These are phyloP conservation scores for Zea luxurians DNA, from an alignment of 176 grass and related monocot species.

Conservation along the genomic window DNA sequence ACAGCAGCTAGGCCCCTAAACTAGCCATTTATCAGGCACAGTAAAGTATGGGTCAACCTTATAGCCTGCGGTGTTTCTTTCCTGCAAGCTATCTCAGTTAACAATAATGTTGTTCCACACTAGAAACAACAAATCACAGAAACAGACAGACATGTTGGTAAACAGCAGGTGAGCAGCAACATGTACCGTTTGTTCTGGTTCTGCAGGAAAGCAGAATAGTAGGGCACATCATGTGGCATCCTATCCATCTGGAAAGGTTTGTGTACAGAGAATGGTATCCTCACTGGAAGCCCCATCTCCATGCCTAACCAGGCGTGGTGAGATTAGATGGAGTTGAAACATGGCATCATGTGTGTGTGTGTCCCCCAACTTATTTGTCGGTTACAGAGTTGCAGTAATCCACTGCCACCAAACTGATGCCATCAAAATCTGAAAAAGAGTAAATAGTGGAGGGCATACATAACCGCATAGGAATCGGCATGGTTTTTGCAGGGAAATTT, in stretches of 20 bases:
- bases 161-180: slow-evolving; percentile 51
- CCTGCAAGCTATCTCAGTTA: slow-evolving; percentile 29
- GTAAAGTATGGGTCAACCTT: slow-evolving; percentile 6
- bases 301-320: not conserved
- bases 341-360: not conserved
- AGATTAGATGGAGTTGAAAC: slow-evolving; percentile 21
- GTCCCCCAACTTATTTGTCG: not conserved
- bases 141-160: slow-evolving; percentile 43
- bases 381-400: not conserved
- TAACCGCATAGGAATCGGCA: not conserved
- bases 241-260: slow-evolving; percentile 33
- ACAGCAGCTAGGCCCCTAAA: not conserved
- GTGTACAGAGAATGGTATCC: not conserved
- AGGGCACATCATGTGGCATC: slow-evolving; percentile 25
- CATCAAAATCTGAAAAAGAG: not conserved
- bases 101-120: slow-evolving; percentile 5
- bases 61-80: not conserved
- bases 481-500: not conserved
- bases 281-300: slow-evolving; percentile 17
- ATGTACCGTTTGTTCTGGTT: slow-evolving; percentile 36
- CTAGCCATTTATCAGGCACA: slow-evolving; percentile 19
- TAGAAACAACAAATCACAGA: slow-evolving; percentile 12
- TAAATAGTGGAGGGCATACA: not conserved
- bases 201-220: slow-evolving; percentile 5
- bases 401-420: not conserved